Evolutionary conservation across 116 monocot genomes (phyloP).

Genomic region (Thalassia testudinum): DNA sequence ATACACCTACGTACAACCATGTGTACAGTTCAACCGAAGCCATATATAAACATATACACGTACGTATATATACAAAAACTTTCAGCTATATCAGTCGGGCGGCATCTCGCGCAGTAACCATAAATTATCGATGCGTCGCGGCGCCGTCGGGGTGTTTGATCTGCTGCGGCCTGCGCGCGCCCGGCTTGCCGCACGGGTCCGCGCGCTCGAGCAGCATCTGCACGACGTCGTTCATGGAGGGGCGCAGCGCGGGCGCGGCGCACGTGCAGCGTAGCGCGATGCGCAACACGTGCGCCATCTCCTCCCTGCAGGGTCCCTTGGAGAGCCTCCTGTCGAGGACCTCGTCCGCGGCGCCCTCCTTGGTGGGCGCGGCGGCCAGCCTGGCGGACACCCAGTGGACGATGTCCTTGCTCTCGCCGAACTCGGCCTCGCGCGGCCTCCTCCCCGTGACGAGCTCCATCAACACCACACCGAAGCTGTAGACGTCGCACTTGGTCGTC

Average conservation of each 20-base stretch:
- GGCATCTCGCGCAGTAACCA: no score
- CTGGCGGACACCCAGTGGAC: conserved; percentile 57
- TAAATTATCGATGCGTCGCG: no score
- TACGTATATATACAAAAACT: no score
- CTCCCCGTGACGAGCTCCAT: conserved; percentile 90
- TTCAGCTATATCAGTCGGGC: no score
- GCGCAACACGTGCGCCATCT: conserved; percentile 54
- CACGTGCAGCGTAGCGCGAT: conserved; percentile 74
- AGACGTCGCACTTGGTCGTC: conserved; percentile 95
- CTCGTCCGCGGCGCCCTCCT: conserved; percentile 26
- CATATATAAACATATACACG: no score
- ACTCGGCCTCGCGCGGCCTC: conserved; percentile 72
- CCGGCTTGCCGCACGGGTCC: conserved; percentile 6
- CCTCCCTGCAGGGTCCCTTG: conserved; percentile 48
- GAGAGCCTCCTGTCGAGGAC: conserved; percentile 42
- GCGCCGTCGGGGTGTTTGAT: no score
- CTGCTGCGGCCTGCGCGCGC: no score
- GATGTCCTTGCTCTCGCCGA: conserved; percentile 73
- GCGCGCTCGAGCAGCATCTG: conserved; percentile 50
- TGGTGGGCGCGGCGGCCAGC: conserved; percentile 22
- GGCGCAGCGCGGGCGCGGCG: conserved; percentile 42
- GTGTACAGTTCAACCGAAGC: no score
- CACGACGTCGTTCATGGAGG: conserved; percentile 83
- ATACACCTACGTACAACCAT: no score
- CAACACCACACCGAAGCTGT: conserved; percentile 92